Base-by-base conservation (phyloP, 768 basidiomycete genomes). In the Termitomyces sp. region DNA sequence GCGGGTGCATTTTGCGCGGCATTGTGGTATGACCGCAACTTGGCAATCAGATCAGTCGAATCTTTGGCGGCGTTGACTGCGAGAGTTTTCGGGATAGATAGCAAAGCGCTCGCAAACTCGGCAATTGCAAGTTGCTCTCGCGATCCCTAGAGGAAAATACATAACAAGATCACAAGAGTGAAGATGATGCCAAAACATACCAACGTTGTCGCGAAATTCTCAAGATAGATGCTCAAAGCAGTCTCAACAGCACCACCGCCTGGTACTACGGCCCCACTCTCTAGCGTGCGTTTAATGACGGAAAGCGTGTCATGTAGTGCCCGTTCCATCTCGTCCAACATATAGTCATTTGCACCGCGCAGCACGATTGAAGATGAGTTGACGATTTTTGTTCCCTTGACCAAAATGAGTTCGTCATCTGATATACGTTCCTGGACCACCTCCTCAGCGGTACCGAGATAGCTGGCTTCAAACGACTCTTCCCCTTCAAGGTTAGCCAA, bases 291-390 rank as follows among this genome's bases (percentile, higher is more conserved):
- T 78, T 99, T 99, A 77, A 98, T 93, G 65, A 97, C 83, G 29
- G 92, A 96, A 61, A 98, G 73, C 2, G 92, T 90, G 70, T 99
- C 97, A 69, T 99, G 96, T 64, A 98, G 72, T 0, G 93, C 89
- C 49, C 97, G 80, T 75, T 99, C 97, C 97, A 98, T 99, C 80
- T 99, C 97, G 70, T 99, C 97, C 65, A 98, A 76, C 91, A 98
- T 94, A 72, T 96, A 98, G 72, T 99, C 97, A 72, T 98, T 99
- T 29, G 97, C 97, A 46, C 97, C 97, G 55, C 97, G 84, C 58
- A 99, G 79, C 57, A 99, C 84, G 66, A 99, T 90, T 20, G 94
- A 97, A 15, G 90, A 81, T 24, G 94, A 95, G 76, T 76, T 94
- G 68, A 98, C 95, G 42, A 94, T 88, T 75, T 96, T 98, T 51